Conservation (phyloP, 179 eudicot genomes). For the Spergularia azorica region DNA sequence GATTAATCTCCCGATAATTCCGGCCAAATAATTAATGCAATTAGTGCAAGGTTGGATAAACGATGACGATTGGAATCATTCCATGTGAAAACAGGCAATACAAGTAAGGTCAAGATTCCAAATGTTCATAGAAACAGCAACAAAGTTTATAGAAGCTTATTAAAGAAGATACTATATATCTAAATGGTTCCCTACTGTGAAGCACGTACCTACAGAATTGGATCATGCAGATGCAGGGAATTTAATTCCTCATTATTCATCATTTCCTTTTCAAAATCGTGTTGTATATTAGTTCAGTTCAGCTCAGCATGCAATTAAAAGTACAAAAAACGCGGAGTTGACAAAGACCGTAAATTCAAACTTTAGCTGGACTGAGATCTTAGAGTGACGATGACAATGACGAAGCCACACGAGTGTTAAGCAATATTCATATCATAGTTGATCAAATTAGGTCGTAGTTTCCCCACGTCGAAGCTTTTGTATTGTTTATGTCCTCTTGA, state of each 20-base stretch:
- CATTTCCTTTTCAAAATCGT: not conserved
- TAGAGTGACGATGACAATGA: too few relatives aligned
- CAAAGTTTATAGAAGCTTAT: not conserved
- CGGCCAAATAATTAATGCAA: constrained; percentile 8
- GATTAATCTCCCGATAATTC: not conserved
- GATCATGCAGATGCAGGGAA: not conserved
- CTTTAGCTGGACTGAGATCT: too few relatives aligned
- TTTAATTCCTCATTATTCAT: not conserved
- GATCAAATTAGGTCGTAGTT: too few relatives aligned
- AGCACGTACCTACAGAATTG: constrained; percentile 8
- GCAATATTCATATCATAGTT: too few relatives aligned
- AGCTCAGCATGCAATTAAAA: too few relatives aligned
- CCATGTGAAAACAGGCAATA: constrained; percentile 8
- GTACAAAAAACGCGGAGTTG: too few relatives aligned
- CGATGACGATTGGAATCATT: constrained; percentile 5
- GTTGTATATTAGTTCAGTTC: too few relatives aligned
- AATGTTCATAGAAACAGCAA: not conserved
- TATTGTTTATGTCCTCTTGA: too few relatives aligned
- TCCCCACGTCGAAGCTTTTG: too few relatives aligned
- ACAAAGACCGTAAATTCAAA: too few relatives aligned
- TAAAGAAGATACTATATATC: not conserved
- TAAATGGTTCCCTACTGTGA: constrained; percentile 3
- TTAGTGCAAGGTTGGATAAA: not conserved
- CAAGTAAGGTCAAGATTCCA: constrained; percentile 6
- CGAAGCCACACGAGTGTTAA: too few relatives aligned